phyloP scores from a whole-genome alignment of 305 asterid genomes.

The Galium porrigens region DNA sequence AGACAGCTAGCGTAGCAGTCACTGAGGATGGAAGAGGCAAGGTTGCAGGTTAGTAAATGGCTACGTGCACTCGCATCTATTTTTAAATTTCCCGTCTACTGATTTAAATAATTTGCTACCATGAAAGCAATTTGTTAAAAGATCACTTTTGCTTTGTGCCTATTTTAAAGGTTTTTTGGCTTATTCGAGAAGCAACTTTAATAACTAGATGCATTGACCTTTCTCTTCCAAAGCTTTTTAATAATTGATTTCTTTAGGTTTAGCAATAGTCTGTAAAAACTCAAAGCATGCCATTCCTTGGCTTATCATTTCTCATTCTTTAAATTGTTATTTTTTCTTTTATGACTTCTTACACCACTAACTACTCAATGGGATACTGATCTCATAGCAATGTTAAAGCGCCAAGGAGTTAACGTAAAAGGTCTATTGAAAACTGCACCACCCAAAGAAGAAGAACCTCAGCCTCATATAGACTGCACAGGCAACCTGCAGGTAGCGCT shows the following conservation, averaged over 20 bases:
- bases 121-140: not conserved
- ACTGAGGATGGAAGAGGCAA: slow-evolving; percentile 84
- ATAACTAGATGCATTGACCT: not conserved
- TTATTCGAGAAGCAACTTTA: slow-evolving; percentile 1
- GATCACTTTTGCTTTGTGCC: not conserved
- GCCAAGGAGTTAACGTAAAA: slow-evolving; percentile 89
- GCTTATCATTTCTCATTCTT: not conserved
- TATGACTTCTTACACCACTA: slow-evolving; percentile 1
- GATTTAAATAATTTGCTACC: not conserved
- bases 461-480: slow-evolving; percentile 73
- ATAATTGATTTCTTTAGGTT: not conserved
- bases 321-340: not conserved
- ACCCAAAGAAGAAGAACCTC: slow-evolving; percentile 73
- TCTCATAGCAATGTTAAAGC: slow-evolving; percentile 70
- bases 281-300: not conserved
- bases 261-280: not conserved
- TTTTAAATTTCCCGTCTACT: not conserved
- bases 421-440: slow-evolving; percentile 78
- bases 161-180: not conserved
- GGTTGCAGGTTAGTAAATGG: slow-evolving; percentile 72
- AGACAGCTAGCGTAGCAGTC: slow-evolving; percentile 41
- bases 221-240: not conserved
- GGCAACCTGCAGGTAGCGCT: slow-evolving; percentile 78
- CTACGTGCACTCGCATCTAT: not conserved
- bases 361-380: slow-evolving; percentile 10